Evolutionary conservation across 2,329 filamentous ascomycete genomes (phyloP).

Genomic region (Colletotrichum viniferum): DNA sequence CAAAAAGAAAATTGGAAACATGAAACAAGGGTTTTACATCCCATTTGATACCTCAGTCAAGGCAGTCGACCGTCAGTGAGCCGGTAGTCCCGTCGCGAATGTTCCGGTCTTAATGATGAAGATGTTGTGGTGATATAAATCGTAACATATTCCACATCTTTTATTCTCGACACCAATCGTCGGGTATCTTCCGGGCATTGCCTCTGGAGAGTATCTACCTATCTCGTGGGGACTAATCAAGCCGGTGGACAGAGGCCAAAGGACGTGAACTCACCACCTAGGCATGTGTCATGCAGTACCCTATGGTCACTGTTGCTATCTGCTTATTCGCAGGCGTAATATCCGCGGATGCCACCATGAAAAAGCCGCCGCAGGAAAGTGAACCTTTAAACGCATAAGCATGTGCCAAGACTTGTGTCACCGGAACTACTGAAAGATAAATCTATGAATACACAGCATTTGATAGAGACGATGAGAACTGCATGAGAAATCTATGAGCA

Average conservation of each 20-base stretch:
- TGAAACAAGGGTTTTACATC: too few relatives aligned
- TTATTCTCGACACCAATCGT: too few relatives aligned
- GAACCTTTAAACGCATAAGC: background rate
- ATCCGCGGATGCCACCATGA: background rate
- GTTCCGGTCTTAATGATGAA: rapidly evolving
- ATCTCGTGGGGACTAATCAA: too few relatives aligned
- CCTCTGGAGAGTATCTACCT: too few relatives aligned
- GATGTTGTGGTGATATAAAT: background rate
- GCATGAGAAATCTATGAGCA: background rate
- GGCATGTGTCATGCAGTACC: background rate
- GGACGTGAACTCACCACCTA: background rate
- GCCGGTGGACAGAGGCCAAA: background rate
- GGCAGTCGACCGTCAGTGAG: too few relatives aligned
- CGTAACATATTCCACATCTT: rapidly evolving
- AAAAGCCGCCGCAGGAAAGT: background rate
- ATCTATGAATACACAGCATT: background rate
- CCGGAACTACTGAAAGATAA: rapidly evolving
- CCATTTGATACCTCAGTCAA: too few relatives aligned
- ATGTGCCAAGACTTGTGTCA: background rate
- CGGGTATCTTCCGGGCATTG: too few relatives aligned
- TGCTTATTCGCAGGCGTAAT: background rate
- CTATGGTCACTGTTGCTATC: background rate
- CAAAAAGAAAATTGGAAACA: too few relatives aligned
- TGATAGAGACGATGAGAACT: background rate
- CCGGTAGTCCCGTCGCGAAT: rapidly evolving